Percentiles rank a stretch among this genome's conserved stretches.
Conservation (phyloP, 148 eudicot species). For the Hydrangea macrophylla region DNA sequence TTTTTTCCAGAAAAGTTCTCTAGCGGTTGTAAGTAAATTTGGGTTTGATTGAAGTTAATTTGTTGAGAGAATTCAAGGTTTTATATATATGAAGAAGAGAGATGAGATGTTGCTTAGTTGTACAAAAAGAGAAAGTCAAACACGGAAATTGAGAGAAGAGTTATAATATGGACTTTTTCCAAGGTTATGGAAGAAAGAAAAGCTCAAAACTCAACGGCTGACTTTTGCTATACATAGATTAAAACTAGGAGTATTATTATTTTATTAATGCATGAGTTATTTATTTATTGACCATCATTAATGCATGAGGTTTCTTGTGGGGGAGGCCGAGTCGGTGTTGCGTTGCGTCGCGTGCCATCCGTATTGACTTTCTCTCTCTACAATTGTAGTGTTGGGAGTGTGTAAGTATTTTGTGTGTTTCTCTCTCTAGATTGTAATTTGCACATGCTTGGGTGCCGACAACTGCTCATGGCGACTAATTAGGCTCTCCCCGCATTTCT, state of each 20-base stretch:
- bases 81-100: background rate
- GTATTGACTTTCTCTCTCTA: constrained; percentile 24
- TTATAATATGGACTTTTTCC: constrained; percentile 30
- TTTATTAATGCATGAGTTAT: constrained; percentile 3
- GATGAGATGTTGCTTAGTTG: background rate
- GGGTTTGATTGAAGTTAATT: background rate
- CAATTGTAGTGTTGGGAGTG: background rate
- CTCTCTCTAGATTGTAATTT: background rate
- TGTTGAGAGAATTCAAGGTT: background rate
- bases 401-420: background rate
- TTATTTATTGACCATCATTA: background rate
- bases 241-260: background rate
- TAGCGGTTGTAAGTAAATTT: background rate
- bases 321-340: constrained; percentile 36
- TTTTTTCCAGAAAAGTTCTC: no score
- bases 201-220: background rate
- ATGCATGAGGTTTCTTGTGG: constrained; percentile 13
- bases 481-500: constrained; percentile 25
- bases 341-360: constrained; percentile 16
- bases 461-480: constrained; percentile 10
- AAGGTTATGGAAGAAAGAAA: constrained; percentile 6
- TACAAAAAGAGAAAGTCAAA: constrained; percentile 21
- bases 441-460: constrained; percentile 17
- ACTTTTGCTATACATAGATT: background rate
- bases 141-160: constrained; percentile 16